A percentile compares a stretch with the other conserved stretches of the same genome.
phyloP scores from a whole-genome alignment of 257 asterid genomes.

The Nicotiana tomentosiformis region DNA sequence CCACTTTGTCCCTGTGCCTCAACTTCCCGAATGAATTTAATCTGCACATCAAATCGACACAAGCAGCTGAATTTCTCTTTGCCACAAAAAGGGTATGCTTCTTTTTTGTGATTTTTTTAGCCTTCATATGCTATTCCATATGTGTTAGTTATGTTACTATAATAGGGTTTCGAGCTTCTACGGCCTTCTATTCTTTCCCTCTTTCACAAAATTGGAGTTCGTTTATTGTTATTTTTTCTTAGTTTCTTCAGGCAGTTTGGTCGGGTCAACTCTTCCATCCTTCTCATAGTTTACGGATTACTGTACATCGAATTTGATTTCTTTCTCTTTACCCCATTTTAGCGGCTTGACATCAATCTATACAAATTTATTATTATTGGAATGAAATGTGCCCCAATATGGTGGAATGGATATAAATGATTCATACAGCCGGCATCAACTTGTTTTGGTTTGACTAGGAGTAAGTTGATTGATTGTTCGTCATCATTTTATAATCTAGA shows the following conservation, averaged over 20 bases:
- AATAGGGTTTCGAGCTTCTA: background rate
- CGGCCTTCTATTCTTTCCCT: background rate
- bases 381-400: background rate
- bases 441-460: background rate
- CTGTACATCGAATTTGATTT: background rate
- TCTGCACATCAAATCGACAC: background rate
- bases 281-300: background rate
- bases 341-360: background rate
- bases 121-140: background rate
- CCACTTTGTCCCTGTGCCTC: background rate
- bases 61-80: background rate
- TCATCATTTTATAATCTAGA: background rate
- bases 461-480: background rate
- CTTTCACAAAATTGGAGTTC: background rate
- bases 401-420: background rate
- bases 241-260: background rate
- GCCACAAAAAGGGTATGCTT: background rate
- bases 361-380: background rate
- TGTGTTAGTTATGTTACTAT: background rate
- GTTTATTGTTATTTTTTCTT: background rate
- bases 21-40: conserved; percentile 4
- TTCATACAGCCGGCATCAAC: background rate
- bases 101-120: background rate
- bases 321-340: background rate
- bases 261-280: background rate